phyloP scores from a whole-genome alignment of 441 rosid species.

The Manihot esculenta region DNA sequence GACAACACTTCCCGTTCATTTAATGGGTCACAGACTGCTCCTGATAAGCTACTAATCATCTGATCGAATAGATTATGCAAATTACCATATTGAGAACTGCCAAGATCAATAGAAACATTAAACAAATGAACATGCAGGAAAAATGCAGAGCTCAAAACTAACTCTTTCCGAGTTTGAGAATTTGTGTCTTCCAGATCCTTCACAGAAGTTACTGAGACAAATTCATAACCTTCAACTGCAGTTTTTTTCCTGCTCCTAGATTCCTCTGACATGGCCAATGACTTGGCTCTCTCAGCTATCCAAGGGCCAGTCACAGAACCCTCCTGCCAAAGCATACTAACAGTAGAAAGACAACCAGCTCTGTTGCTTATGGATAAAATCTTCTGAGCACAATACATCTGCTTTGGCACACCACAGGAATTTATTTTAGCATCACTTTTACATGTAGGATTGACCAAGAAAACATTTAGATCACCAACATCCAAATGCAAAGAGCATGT shows the following conservation, averaged over 20 bases:
- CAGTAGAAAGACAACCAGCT: constrained; percentile 49
- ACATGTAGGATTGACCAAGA: constrained; percentile 52
- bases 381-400: constrained; percentile 48
- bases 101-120: constrained; percentile 47
- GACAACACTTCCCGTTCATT: constrained; percentile 32
- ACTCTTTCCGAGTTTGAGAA: constrained; percentile 60
- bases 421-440: constrained; percentile 37
- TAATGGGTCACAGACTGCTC: constrained; percentile 31
- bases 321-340: constrained; percentile 87
- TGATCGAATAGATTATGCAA: constrained; percentile 53
- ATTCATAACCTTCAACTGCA: constrained; percentile 61
- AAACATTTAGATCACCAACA: constrained; percentile 58
- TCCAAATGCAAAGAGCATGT: constrained; percentile 52
- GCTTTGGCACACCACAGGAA: constrained; percentile 28
- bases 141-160: constrained; percentile 64
- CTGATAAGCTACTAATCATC: constrained; percentile 46
- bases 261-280: constrained; percentile 63
- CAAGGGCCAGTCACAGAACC: constrained; percentile 60
- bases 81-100: constrained; percentile 47
- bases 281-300: constrained; percentile 80
- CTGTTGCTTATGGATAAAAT: constrained; percentile 52
- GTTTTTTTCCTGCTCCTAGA: constrained; percentile 45
- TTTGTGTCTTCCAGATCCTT: constrained; percentile 55
- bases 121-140: constrained; percentile 57
- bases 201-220: constrained; percentile 60